Conservation (phyloP, 2,329 filamentous ascomycete genomes). For the Fusarium sp. region DNA sequence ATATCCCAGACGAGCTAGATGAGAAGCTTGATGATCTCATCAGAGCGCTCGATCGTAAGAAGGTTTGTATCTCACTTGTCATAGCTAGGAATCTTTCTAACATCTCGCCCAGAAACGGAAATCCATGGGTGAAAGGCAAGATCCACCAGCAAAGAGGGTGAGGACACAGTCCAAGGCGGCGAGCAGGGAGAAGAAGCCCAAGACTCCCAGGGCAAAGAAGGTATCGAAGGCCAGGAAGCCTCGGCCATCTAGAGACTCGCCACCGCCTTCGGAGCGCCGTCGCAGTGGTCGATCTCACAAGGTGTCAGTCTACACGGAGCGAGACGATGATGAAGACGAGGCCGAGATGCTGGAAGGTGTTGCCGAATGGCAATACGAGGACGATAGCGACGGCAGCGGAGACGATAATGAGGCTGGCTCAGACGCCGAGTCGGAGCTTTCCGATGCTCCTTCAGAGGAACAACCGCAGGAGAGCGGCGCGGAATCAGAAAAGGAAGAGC, state of each 20-base stretch:
- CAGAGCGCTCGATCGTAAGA: slow-evolving; percentile 74
- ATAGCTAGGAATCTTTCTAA: slow-evolving; percentile 33
- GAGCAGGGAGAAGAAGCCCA: slow-evolving; percentile 51
- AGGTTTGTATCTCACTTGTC: slow-evolving; percentile 53
- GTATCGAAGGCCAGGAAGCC: slow-evolving; percentile 47
- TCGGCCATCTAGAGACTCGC: slow-evolving; percentile 42
- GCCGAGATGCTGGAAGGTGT: slow-evolving; percentile 69
- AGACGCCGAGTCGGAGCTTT: slow-evolving; percentile 36
- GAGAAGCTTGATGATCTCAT: slow-evolving; percentile 76
- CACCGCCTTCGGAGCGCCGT: slow-evolving; percentile 58
- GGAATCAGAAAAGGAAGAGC: slow-evolving; percentile 19
- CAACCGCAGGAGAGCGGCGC: slow-evolving; percentile 19
- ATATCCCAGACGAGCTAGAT: slow-evolving; percentile 77
- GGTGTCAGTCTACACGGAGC: slow-evolving; percentile 61
- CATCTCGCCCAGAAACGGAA: slow-evolving; percentile 61
- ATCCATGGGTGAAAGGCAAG: slow-evolving; percentile 58
- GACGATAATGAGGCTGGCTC: slow-evolving; percentile 35
- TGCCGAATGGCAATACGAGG: slow-evolving; percentile 64
- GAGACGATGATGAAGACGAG: slow-evolving; percentile 65
- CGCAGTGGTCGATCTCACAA: slow-evolving; percentile 62
- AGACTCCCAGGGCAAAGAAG: slow-evolving; percentile 48
- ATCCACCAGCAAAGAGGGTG: slow-evolving; percentile 53
- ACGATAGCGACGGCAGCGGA: slow-evolving; percentile 34
- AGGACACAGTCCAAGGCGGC: slow-evolving; percentile 51
- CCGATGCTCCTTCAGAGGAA: slow-evolving; percentile 32